Conservation (phyloP, 2,329 filamentous ascomycete species). For the Diaporthe capsici region DNA sequence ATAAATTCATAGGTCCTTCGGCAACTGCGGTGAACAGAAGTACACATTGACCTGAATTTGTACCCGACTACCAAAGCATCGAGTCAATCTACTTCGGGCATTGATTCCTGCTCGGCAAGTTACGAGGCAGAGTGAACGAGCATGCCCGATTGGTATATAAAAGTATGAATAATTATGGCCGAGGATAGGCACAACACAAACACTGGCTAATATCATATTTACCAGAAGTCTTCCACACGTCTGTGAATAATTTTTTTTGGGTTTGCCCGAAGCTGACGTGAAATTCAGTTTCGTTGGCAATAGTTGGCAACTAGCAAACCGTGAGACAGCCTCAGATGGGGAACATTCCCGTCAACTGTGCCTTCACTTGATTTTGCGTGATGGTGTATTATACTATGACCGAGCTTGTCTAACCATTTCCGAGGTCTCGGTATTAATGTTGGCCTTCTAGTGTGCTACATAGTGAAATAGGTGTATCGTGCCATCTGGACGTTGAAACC, state of each 20-base stretch:
- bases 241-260: neutral
- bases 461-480: too few relatives aligned
- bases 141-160: neutral
- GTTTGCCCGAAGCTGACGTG: too few relatives aligned
- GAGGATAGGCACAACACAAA: neutral
- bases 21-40: neutral
- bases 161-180: too few relatives aligned
- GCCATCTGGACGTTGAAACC: neutral
- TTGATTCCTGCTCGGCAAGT: neutral
- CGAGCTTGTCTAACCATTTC: neutral
- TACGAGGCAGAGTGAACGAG: neutral
- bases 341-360: neutral
- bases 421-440: too few relatives aligned
- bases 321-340: neutral
- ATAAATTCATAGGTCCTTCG: neutral
- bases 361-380: neutral
- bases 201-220: neutral
- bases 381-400: neutral
- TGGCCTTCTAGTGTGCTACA: too few relatives aligned
- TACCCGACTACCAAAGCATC: neutral
- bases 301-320: neutral
- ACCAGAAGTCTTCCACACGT: neutral
- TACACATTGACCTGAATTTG: neutral
- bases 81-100: neutral
- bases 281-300: neutral